phyloP scores from a whole-genome alignment of 2,329 filamentous ascomycete genomes.

The Diaporthe nobilis region DNA sequence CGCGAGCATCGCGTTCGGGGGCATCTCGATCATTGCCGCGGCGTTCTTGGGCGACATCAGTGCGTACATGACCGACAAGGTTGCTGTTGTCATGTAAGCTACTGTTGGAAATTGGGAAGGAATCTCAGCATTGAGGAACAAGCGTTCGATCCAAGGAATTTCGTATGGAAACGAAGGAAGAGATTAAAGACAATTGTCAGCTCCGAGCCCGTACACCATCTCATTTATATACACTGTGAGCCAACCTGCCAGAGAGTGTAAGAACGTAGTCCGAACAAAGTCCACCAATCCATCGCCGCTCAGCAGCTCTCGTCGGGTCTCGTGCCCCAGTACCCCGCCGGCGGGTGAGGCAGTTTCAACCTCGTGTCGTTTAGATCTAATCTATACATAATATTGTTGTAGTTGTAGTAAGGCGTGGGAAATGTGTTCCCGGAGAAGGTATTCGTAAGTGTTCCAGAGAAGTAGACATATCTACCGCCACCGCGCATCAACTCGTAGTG shows the following conservation, averaged over 20 bases:
- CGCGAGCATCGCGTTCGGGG: conserved; percentile 73
- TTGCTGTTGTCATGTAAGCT: conserved; percentile 63
- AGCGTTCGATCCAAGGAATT: background rate
- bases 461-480: conserved; percentile 38
- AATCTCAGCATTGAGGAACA: background rate
- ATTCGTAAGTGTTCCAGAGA: conserved; percentile 40
- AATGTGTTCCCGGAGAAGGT: conserved; percentile 41
- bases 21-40: conserved; percentile 67
- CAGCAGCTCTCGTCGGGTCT: conserved; percentile 19
- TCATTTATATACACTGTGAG: background rate
- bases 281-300: background rate
- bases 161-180: background rate
- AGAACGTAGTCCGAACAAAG: background rate
- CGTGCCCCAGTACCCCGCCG: conserved; percentile 32
- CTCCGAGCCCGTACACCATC: background rate
- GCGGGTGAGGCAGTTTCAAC: conserved; percentile 27
- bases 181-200: background rate
- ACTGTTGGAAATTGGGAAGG: background rate
- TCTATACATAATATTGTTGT: conserved; percentile 43
- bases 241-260: background rate
- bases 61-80: conserved; percentile 70
- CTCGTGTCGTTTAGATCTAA: conserved; percentile 35
- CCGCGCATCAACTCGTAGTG: conserved; percentile 38
- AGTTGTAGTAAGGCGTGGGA: conserved; percentile 40
- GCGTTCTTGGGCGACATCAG: conserved; percentile 72